Evolutionary conservation across 495 filamentous ascomycete species (phyloP).

Genomic region (Neurospora hispaniola): DNA sequence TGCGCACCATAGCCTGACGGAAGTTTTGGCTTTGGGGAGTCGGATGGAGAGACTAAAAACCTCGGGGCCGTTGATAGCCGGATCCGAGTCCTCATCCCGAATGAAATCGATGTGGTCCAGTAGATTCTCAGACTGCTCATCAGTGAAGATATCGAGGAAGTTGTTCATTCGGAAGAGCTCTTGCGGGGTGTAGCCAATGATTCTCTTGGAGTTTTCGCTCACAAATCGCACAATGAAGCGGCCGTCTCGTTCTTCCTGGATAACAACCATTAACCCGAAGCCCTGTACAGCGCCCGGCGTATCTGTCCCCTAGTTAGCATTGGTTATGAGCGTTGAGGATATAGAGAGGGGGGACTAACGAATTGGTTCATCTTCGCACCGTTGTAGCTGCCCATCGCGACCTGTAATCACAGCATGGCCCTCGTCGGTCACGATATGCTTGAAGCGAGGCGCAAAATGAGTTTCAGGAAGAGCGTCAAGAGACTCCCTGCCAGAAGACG

Average conservation of each 20-base stretch:
- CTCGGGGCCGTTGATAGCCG: slow-evolving; percentile 65
- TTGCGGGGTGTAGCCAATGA: slow-evolving; percentile 72
- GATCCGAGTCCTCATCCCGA: slow-evolving; percentile 63
- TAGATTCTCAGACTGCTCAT: slow-evolving; percentile 74
- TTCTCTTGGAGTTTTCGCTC: slow-evolving; percentile 72
- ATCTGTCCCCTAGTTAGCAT: slow-evolving; percentile 17
- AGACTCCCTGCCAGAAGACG: slow-evolving; percentile 12
- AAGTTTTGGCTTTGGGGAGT: slow-evolving; percentile 33
- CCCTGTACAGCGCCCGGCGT: slow-evolving; percentile 83
- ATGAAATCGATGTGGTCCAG: slow-evolving; percentile 86
- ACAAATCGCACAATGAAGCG: slow-evolving; percentile 62
- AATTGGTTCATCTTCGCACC: slow-evolving; percentile 90
- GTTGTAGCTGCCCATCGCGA: slow-evolving; percentile 55
- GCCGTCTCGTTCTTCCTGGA: slow-evolving; percentile 62
- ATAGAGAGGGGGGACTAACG: slow-evolving; percentile 15
- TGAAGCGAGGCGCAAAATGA: slow-evolving; percentile 60
- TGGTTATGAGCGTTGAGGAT: neutral
- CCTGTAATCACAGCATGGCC: slow-evolving; percentile 85
- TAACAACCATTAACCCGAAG: slow-evolving; percentile 69
- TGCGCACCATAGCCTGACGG: slow-evolving; percentile 77
- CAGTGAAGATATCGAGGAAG: slow-evolving; percentile 70
- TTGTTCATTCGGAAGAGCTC: slow-evolving; percentile 63
- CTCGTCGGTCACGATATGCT: slow-evolving; percentile 65
- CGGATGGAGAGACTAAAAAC: slow-evolving; percentile 71
- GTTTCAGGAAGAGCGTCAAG: slow-evolving; percentile 24